phyloP scores from a whole-genome alignment of 768 basidiomycete species.

The Tulasnella sp. region DNA sequence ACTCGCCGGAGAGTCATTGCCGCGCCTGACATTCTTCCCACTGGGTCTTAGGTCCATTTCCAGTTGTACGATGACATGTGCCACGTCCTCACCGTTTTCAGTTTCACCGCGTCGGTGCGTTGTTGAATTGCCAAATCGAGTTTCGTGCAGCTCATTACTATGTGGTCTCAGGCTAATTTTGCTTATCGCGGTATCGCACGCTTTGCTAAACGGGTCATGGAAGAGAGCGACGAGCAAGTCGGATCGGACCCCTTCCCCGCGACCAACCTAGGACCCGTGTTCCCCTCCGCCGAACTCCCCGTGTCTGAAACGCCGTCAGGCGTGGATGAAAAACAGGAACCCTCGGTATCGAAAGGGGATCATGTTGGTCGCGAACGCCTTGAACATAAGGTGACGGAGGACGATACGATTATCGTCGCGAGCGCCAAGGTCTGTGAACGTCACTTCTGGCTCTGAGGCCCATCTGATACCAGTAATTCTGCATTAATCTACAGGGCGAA shows the following conservation, averaged over 20 bases:
- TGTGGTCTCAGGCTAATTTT: conserved; percentile 3
- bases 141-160: not conserved
- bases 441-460: not conserved
- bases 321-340: not conserved
- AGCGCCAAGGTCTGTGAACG: not conserved
- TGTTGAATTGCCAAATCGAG: not conserved
- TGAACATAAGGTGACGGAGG: too few species aligned
- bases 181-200: conserved; percentile 9
- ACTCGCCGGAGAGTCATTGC: not conserved
- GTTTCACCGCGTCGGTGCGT: conserved; percentile 38
- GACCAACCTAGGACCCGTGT: not conserved
- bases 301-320: not conserved
- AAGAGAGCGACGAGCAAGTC: not conserved
- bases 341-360: not conserved
- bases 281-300: not conserved
- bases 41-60: conserved; percentile 51
- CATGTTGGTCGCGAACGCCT: conserved; percentile 4
- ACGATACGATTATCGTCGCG: not conserved
- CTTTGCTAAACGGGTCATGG: conserved; percentile 13
- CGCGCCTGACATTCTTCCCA: conserved; percentile 27
- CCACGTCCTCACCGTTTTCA: conserved; percentile 64
- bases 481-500: not conserved
- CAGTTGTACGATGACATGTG: conserved; percentile 83
- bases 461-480: not conserved
- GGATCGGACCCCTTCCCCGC: conserved; percentile 8